Evolutionary conservation across 2,329 filamentous ascomycete species (phyloP), one percentile per base, ranked within the genome.

Genomic region (Fusarium sp.): DNA sequence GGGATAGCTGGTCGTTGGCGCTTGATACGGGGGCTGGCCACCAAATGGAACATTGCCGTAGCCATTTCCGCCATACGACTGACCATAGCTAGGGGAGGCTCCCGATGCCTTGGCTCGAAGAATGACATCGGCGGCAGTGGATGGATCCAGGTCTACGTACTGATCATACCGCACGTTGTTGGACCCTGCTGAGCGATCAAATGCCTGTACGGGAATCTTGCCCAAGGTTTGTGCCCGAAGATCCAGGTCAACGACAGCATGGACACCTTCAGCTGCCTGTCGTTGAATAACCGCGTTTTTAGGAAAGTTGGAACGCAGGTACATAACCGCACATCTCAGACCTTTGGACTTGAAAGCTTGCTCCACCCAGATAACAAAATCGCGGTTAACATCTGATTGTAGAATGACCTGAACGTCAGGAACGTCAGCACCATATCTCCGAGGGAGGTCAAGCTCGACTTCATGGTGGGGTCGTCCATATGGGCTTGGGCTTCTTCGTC

Each of bases 361-460:
- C 75, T 97, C 92, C 13, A 97, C 90, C 86, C 92, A 97, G 52
- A 85, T 85, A 50, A 97, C 88, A 74, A 97, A 97, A 57, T 93
- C 90, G 62, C 91, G 85, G 61, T 90, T 88, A 14, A 96, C 85
- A 70, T 94, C 89, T 67, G 95, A 90, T 44, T 95, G 83, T 7
- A 96, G 86, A 27, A 97, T 87, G 30, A 98, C 88, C 76, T 97
- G 94, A 17, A 97, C 91, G 72, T 98, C 94, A 4, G 95, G 94
- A 22, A 97, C 89, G 67, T 96, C 88, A 58, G 86, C 82, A 6
- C 92, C 89, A 59, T 89, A 87, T 58, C 94, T 86, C 56, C 89
- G 87, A 43, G 93, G 92, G 9, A 97, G 86, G 30, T 92, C 90
- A 14, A 94, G 82, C 54, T 90, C 85, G 57, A 82, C 78, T 46